Base-by-base conservation (phyloP, 73 alveolate species). In the Tetrahymena malaccensis region DNA sequence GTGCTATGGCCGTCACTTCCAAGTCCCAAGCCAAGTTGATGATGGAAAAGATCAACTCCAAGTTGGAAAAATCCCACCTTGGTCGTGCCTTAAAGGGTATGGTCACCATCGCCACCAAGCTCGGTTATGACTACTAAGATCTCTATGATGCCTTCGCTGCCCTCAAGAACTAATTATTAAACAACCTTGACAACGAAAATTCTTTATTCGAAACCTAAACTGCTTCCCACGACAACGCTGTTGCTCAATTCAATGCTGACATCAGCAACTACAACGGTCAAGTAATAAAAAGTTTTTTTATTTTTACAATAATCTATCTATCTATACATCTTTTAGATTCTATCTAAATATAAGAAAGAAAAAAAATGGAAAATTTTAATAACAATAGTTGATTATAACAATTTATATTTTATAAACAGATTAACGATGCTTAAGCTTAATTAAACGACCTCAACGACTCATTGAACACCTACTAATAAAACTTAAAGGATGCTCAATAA, bases 31-130 rank as follows among this genome's bases (percentile, higher is more conserved):
- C 89, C 37, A 70, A 70, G 89, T 70, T 70, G 89, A 70, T 70
- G 89, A 70, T 70, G 89, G 89, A 70, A 70, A 70, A 70, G 89
- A 70, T 70, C 89, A 70, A 70, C 89, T 11, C 34, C 17, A 70
- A 70, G 89, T 70, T 70, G 89, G 89, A 70, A 70, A 70, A 70
- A 31, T 70, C 89, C 89, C 89, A 70, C 89, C 89, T 70, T 31
- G 89, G 89, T 70, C 89, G 89, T 70, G 89, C 89, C 89, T 70
- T 70, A 31, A 70, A 70, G 89, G 89, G 89, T 70, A 70, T 70
- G 89, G 89, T 70, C 89, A 70, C 89, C 43, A 70, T 70, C 25
- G 89, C 89, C 89, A 70, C 89, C 89, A 70, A 70, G 89, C 89
- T 70, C 89, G 89, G 89, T 70, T 70, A 70, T 31, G 37, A 70